Base-by-base conservation (phyloP, 805 yeast species). In the Alloascoidea africana region DNA sequence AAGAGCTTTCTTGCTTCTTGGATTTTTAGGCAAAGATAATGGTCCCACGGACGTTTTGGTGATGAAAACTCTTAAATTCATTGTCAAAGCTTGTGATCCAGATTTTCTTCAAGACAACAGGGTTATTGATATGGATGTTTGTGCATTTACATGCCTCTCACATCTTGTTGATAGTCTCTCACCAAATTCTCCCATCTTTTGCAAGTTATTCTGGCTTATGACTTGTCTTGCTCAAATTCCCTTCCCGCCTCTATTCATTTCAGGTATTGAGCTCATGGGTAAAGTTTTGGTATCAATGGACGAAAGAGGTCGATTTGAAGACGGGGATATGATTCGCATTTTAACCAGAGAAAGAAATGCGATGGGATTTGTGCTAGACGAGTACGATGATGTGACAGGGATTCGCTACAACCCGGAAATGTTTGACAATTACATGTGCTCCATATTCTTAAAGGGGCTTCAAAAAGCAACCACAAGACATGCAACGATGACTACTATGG, bases 1-100 rank as follows among this genome's bases (percentile, higher is more conserved):
- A 18, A 43, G 54, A 4, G 41, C 54, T 75, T 67, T 76, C 27
- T 62, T 82, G 43, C 68, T 81, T 4, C 63, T 82, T 14, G 91
- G 94, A 32, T 71, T 78, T 27, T 54, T 84, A 34, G 67, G 83
- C 0, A 70, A 70, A 42, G 56, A 63, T 8, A 85, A 84, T 17
- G 70, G 72, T 14, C 5, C 5, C 13, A 5, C 16, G 36, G 82
- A 76, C 46, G 60, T 63, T 13, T 49, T 60, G 46, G 70, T 67
- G 32, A 49, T 58, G 39, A 59, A 56, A 27, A 53, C 67, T 6
- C 38, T 51, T 27, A 34, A 36, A 16, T 42, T 47, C n/a, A 39
- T 46, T 36, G 36, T 34, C 13, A 19, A 34, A 17, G 41, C 45
- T 4, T 16, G 41, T 13, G 36, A 34, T 30, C 8, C 36, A 23